Evolutionary conservation across 352 stramenopile species (phyloP), one percentile per base, ranked within the genome.

Genomic region (Globisporangium cederbergense): DNA sequence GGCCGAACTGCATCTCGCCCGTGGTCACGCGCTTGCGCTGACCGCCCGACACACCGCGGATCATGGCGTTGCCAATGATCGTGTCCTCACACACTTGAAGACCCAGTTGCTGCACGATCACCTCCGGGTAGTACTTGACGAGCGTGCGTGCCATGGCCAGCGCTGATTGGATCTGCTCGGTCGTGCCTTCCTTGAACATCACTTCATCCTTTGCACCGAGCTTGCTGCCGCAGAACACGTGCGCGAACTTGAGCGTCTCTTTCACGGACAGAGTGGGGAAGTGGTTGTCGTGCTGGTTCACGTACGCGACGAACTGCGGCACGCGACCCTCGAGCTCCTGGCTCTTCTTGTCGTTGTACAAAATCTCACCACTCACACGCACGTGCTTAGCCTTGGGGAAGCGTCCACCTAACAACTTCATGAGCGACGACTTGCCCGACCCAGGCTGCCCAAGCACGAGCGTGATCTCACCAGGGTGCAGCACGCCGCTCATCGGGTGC

Each of bases 11-110:
- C 76, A 98, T 97, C 74, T 87, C 74, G 9, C 66, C 68, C 8
- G 93, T 91, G 57, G 92, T 97, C 47, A 97, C 80, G 13, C 91
- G 77, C 74, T 97, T 98, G 61, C 83, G 86, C 73, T 98, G 89
- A 13, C 91, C 91, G 32, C 91, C 89, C 16, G 73, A 90, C n/a
- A 95, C 71, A 6, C 77, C 78, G 25, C 78, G 73, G 13, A 84
- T 34, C 60, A 81, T 74, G 16, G 50, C 69, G 52, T 79, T 64
- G 2, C 77, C 77, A 22, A 86, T 66, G 32, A 82, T 67, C 9
- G 79, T 83, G 56, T 88, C 66, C 34, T 68, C 45, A 20, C 68
- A 77, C 28, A 76, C 71, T 11, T 73, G 54, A 11, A 87, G 68
- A 5, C 77, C 70, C 4, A 78, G 18, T 18, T 71, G 70, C 43